Evolutionary conservation across 495 filamentous ascomycete genomes (phyloP), one percentile per base, ranked within the genome.

Genomic region (Neurospora sp.): DNA sequence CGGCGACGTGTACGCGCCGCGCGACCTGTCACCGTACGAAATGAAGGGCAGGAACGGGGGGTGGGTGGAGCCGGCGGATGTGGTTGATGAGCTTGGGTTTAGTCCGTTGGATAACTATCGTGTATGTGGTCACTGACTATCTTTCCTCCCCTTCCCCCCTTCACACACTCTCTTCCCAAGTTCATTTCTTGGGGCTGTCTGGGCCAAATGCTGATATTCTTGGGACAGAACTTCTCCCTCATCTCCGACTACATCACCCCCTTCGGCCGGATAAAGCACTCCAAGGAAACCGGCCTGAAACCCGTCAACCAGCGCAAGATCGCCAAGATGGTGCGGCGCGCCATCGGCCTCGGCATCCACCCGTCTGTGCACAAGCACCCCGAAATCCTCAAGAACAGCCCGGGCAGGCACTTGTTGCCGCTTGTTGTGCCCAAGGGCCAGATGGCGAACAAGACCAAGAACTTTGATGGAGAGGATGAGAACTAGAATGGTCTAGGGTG

Each of bases 281-380:
- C 88, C 9, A 83, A 77, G 14, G 84, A 89, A 3, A 98, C 96
- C 4, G 96, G 95, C 6, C 84, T 98, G 71, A 87, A 93, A 46
- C 90, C 91, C 27, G 91, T 93, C 70, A 98, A 98, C 84, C 96
- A 99, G 84, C 86, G 96, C 72, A 91, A 92, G 81, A 90, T 98
- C 79, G 92, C 94, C 38, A 98, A 96, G 84, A 94, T 96, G 35
- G 91, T 99, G 70, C 85, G 96, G 76, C 86, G 96, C 76, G 90
- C 93, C 42, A 90, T 98, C 77, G 96, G 94, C 6, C 84, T 97
- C 73, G 96, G 96, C 4, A 84, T 99, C 54, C 92, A 98, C 89
- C 96, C 96, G 11, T 94, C 91, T 82, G 92, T 96, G 71, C 94
- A 99, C 85, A 82, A 85, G 74, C 96, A 99, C 83, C 96, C 96